Evolutionary conservation across 768 basidiomycete species (phyloP), one percentile per base, ranked within the genome.

Genomic region (Phlegmacium glaucopus): DNA sequence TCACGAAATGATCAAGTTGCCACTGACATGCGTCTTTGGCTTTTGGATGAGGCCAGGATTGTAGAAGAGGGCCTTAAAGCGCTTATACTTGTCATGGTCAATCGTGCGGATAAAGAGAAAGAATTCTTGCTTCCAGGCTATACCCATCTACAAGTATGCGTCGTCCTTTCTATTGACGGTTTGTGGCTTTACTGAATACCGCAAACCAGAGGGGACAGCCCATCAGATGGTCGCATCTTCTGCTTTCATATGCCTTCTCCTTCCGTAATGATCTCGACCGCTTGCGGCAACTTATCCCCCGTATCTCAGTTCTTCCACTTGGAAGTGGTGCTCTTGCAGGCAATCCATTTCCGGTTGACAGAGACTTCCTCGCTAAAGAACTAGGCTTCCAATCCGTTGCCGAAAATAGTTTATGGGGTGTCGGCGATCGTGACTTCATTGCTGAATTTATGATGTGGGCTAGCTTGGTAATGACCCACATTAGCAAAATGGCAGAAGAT

Each of bases 1-100:
- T 95, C 93, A 42, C 80, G 96, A 45, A 99, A 99, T 66, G 96
- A 99, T 63, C 96, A 99, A 65, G 95, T 97, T 51, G 94, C 95
- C 4, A 99, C 96, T 1, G 96, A 99, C 63, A 90, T 98, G 88
- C 85, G 96, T 26, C 68, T 99, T 10, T 99, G 96, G 96, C 78
- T 99, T 15, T 74, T 96, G 16, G 82, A 86, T 38, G 80, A 95
- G 61, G 84, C 87, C 15, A 63, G 68, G 29, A 78, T 79, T 32
- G 75, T 94, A 41, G 81, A 87, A 61, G 58, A 70, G 37, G 74
- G 82, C 48, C 72, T 98, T 42, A 84, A 84, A 61, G 87, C 75
- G 4, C 77, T 98, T 15, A 77, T 99, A 45, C 80, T 78, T 29
- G 93, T 97, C 55, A 85, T 98, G 74, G 85, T 90, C 11, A 90